Percentiles rank a stretch among this genome's conserved stretches.
Conservation (phyloP, 805 yeast genomes). For the Candida dendrica region DNA sequence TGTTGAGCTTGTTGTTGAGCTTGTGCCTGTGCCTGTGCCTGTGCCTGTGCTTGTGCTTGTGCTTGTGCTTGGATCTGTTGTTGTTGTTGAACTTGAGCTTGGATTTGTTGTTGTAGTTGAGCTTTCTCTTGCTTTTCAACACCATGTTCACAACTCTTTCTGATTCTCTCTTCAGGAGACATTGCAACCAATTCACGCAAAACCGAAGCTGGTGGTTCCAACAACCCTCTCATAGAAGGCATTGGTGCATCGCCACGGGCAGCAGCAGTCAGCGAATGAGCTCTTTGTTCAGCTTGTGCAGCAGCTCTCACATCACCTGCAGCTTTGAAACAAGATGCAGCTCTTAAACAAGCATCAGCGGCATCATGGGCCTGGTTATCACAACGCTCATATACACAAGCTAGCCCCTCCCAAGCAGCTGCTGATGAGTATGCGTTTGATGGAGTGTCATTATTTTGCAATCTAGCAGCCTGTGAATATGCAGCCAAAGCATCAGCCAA, state of each 20-base stretch:
- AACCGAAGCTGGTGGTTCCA: constrained; percentile 35
- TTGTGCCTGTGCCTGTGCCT: too few species aligned
- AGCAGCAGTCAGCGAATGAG: constrained; percentile 35
- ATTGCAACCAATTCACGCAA: constrained; percentile 26
- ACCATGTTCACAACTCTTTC: neutral
- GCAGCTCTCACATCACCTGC: constrained; percentile 39
- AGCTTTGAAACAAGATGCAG: constrained; percentile 41
- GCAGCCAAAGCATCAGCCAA: constrained; percentile 62
- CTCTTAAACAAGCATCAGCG: constrained; percentile 48
- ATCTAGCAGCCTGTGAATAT: constrained; percentile 54
- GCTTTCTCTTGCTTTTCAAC: too few species aligned
- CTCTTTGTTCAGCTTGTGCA: constrained; percentile 34
- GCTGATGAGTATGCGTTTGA: constrained; percentile 35
- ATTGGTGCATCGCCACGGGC: constrained; percentile 35
- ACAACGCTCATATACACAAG: constrained; percentile 57
- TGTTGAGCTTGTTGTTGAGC: constrained; percentile 3
- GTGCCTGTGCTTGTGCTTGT: constrained; percentile 3
- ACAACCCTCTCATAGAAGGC: constrained; percentile 39
- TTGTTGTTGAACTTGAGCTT: constrained; percentile 5
- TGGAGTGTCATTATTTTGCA: constrained; percentile 40
- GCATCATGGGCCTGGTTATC: constrained; percentile 56
- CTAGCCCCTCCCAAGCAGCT: constrained; percentile 59
- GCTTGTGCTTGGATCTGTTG: constrained; percentile 4
- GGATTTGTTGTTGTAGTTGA: constrained; percentile 4
- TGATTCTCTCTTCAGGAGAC: constrained; percentile 5